Conservation (phyloP, 805 yeast species). For the Pichia nakasei region DNA sequence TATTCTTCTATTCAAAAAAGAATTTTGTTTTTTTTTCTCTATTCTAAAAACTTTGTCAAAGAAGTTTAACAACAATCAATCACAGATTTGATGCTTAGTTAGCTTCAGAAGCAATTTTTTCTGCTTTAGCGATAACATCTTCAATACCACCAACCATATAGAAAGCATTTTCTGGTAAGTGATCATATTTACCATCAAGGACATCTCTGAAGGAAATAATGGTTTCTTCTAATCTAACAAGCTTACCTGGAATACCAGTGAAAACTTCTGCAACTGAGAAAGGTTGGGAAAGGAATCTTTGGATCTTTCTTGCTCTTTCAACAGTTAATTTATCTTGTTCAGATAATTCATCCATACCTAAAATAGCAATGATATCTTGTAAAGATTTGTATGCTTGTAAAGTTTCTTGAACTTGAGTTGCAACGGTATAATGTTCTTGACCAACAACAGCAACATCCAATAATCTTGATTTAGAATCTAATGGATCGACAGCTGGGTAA, state of each 20-base stretch:
- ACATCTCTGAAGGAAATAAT: constrained; percentile 92
- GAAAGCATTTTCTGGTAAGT: constrained; percentile 98
- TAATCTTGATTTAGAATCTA: constrained; percentile 98
- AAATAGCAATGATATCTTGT: constrained; percentile 99
- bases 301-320: constrained; percentile 99
- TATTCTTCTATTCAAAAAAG: not conserved
- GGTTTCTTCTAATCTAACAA: constrained; percentile 95
- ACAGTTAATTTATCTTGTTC: constrained; percentile 98
- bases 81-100: constrained; percentile 33
- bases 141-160: constrained; percentile 99
- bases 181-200: constrained; percentile 97
- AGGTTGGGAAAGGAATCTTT: constrained; percentile 99
- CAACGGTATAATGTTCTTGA: constrained; percentile 96
- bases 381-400: constrained; percentile 99
- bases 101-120: constrained; percentile 93
- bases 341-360: constrained; percentile 99
- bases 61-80: constrained; percentile 4
- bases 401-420: constrained; percentile 93
- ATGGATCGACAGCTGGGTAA: constrained; percentile 99
- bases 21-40: not conserved
- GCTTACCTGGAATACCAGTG: constrained; percentile 98
- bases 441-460: constrained; percentile 96
- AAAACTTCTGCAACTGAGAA: constrained; percentile 99
- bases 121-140: constrained; percentile 98
- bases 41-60: not conserved